Evolutionary conservation across 495 filamentous ascomycete genomes (phyloP).

Genomic region (Talaromyces stipitatus): DNA sequence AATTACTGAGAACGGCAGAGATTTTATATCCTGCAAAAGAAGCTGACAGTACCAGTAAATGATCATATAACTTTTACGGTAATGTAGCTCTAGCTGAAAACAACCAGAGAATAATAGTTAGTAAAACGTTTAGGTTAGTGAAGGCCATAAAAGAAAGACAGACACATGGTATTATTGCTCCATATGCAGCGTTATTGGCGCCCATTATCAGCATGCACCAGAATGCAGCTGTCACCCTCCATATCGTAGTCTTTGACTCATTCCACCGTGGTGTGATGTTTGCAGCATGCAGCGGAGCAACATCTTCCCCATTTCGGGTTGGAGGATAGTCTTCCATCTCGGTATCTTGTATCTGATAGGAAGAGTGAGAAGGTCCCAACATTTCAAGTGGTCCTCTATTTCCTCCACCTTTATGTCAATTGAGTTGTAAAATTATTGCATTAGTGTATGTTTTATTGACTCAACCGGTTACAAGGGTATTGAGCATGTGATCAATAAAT

Average conservation of each 20-base stretch:
- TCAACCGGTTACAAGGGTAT: no score
- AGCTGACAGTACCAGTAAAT: slow-evolving; percentile 51
- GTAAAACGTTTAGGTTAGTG: not conserved
- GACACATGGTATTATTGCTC: slow-evolving; percentile 42
- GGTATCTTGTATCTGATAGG: not conserved
- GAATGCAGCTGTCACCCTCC: slow-evolving; percentile 23
- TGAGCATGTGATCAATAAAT: no score
- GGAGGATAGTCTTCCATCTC: not conserved
- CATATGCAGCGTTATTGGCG: slow-evolving; percentile 72
- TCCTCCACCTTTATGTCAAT: no score
- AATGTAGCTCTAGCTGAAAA: slow-evolving; percentile 46
- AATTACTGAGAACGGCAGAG: slow-evolving; percentile 44
- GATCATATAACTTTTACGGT: slow-evolving; percentile 41
- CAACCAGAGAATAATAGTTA: not conserved
- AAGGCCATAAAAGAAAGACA: not conserved
- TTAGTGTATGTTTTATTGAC: no score
- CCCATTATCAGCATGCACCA: slow-evolving; percentile 74
- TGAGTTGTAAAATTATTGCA: no score
- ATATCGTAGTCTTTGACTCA: not conserved
- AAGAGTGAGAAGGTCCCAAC: not conserved
- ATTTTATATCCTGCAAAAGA: slow-evolving; percentile 47
- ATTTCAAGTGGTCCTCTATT: no score
- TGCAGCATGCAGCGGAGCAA: not conserved
- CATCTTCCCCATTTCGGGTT: not conserved
- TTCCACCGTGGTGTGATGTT: not conserved